phyloP scores from a whole-genome alignment of 345 rosid genomes.

The Rhodamnia rubescens region DNA sequence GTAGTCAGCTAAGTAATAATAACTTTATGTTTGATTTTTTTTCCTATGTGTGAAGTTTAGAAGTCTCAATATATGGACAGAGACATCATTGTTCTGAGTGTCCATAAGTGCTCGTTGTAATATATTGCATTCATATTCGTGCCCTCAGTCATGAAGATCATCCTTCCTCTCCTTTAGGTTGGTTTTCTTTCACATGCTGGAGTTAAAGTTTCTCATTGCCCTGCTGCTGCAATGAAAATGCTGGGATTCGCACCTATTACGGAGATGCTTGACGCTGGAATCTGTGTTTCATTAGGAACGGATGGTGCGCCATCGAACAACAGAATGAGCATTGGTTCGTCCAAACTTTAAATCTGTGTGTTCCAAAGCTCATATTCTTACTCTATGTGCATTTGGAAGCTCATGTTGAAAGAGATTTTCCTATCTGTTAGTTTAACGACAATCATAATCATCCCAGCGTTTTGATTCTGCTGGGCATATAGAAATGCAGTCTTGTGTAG shows the following conservation, averaged over 20 bases:
- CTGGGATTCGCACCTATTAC: constrained; percentile 61
- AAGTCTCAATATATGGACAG: background rate
- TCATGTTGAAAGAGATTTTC: background rate
- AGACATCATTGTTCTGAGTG: background rate
- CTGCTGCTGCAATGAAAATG: constrained; percentile 68
- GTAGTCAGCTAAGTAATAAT: background rate
- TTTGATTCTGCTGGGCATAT: background rate
- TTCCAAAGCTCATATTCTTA: background rate
- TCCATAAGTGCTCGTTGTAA: background rate
- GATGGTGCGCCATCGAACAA: constrained; percentile 81
- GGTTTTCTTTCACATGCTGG: constrained; percentile 46
- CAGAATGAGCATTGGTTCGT: constrained; percentile 71
- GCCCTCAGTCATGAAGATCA: background rate
- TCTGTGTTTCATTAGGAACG: constrained; percentile 64
- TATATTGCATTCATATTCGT: background rate
- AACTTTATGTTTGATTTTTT: background rate
- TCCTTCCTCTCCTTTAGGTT: constrained; percentile 21
- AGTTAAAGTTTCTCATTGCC: constrained; percentile 71
- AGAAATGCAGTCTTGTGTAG: background rate
- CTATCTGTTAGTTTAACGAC: background rate
- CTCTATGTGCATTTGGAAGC: background rate
- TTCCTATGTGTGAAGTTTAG: background rate
- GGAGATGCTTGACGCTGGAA: constrained; percentile 56
- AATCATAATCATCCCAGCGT: background rate
- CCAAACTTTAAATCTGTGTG: constrained; percentile 1